Evolutionary conservation across 805 yeast species (phyloP).

Genomic region (Candida adriatica): DNA sequence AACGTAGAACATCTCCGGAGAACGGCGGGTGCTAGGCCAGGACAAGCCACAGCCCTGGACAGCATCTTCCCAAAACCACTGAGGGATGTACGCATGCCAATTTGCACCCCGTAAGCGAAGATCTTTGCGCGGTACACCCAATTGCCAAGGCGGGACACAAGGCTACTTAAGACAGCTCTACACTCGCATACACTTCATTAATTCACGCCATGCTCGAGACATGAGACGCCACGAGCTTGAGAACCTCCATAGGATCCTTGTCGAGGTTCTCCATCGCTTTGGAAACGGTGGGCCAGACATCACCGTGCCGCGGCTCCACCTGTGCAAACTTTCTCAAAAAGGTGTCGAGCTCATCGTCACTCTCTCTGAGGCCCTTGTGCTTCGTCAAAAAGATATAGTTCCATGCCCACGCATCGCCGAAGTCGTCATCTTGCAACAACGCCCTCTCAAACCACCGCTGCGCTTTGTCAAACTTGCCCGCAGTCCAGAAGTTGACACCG

Average conservation of each 20-base stretch:
- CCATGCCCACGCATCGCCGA: conserved; percentile 80
- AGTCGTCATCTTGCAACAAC: conserved; percentile 41
- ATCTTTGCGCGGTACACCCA: no score
- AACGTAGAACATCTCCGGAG: no score
- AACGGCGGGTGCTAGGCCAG: no score
- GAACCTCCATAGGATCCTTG: conserved; percentile 32
- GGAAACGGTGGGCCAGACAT: conserved; percentile 44
- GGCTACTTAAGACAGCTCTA: no score
- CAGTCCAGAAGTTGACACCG: conserved; percentile 61
- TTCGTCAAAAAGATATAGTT: conserved; percentile 37
- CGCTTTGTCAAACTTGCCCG: conserved; percentile 58
- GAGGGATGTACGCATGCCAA: no score
- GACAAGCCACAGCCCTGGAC: no score
- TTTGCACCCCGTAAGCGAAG: no score
- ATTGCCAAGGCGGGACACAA: no score
- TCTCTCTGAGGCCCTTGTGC: conserved; percentile 18
- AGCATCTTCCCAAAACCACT: no score
- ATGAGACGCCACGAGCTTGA: conserved; percentile 26
- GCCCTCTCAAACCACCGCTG: conserved; percentile 72
- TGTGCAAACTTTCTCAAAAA: conserved; percentile 31
- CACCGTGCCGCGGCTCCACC: conserved; percentile 58
- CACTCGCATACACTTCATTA: no score
- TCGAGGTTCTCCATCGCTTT: conserved; percentile 45
- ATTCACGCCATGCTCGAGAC: no score
- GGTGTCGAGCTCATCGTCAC: conserved; percentile 27